These are phyloP conservation scores for Chlorella sp. DNA, from an alignment of 139 green algal genomes.

Conservation along the genomic window DNA sequence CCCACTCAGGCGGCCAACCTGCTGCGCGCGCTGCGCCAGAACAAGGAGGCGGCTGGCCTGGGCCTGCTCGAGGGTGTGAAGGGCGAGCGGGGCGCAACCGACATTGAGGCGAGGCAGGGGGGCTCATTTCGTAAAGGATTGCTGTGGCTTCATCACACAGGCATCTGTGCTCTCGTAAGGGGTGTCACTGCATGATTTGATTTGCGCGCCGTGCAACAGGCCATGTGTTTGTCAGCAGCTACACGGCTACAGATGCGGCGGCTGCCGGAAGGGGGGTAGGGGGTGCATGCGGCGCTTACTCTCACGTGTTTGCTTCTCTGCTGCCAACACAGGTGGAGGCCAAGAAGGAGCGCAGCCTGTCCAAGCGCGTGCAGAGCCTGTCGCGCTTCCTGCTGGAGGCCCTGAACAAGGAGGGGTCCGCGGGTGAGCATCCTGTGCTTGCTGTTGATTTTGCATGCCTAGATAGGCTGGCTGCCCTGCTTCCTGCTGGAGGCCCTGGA, in stretches of 20 bases:
- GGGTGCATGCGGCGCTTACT: no score
- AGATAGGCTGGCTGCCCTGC: no score
- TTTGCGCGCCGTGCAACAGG: background rate
- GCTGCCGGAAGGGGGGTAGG: no score
- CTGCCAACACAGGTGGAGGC: conserved; percentile 42
- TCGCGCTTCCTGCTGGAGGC: conserved; percentile 91
- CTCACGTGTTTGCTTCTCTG: no score
- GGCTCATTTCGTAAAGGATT: no score
- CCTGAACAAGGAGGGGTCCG: conserved; percentile 68
- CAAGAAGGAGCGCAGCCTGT: conserved; percentile 67
- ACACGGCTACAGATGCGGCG: no score
- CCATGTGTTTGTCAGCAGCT: no score
- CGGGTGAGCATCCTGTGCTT: background rate
- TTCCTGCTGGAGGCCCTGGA: no score
- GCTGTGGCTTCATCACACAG: no score
- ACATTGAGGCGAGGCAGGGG: conserved; percentile 3
- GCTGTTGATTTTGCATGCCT: no score
- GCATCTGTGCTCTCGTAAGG: no score
- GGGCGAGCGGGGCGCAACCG: conserved; percentile 39
- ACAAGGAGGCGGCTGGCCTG: conserved; percentile 79
- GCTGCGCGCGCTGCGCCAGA: conserved; percentile 84
- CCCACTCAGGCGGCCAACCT: conserved; percentile 91
- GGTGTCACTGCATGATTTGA: background rate
- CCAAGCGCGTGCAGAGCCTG: conserved; percentile 74
- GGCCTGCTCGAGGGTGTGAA: conserved; percentile 79